A percentile compares a stretch with the other conserved stretches of the same genome.
Conservation (phyloP, 225 moss, liverwort and hornwort species). For the Pseudisothecium myosuroides region DNA sequence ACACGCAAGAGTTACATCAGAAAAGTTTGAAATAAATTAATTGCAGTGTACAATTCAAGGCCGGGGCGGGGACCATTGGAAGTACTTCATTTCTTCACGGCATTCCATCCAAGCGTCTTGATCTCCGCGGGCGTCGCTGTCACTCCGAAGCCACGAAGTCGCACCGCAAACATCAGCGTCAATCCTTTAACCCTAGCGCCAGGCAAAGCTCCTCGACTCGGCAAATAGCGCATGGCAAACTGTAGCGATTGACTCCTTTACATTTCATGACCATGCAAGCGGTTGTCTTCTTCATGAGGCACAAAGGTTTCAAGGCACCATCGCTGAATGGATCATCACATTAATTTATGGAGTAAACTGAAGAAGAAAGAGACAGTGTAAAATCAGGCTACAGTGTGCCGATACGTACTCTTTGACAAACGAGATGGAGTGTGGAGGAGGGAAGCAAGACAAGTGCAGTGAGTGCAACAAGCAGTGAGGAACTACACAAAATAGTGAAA, state of each 20-base stretch:
- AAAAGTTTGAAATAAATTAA: too few relatives aligned
- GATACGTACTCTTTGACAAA: background rate
- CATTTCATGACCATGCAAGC: background rate
- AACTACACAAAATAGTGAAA: too few relatives aligned
- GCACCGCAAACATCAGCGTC: background rate
- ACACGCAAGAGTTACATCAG: background rate
- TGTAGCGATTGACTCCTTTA: background rate
- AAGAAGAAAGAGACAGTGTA: background rate
- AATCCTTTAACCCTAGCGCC: background rate
- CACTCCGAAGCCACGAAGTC: background rate
- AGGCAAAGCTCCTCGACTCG: background rate
- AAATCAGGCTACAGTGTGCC: background rate
- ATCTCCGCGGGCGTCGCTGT: background rate
- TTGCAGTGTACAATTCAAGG: background rate
- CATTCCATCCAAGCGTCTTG: background rate
- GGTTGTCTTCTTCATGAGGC: too few relatives aligned
- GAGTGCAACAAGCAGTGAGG: too few relatives aligned
- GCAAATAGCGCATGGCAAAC: background rate
- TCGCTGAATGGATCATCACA: background rate
- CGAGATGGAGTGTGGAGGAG: background rate
- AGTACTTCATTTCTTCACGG: background rate
- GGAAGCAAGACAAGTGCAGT: too few relatives aligned
- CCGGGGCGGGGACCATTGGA: background rate
- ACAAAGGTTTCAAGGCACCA: background rate
- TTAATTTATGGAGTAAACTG: background rate